Evolutionary conservation across 2,329 filamentous ascomycete species (phyloP).

Genomic region (Botrytis elliptica): DNA sequence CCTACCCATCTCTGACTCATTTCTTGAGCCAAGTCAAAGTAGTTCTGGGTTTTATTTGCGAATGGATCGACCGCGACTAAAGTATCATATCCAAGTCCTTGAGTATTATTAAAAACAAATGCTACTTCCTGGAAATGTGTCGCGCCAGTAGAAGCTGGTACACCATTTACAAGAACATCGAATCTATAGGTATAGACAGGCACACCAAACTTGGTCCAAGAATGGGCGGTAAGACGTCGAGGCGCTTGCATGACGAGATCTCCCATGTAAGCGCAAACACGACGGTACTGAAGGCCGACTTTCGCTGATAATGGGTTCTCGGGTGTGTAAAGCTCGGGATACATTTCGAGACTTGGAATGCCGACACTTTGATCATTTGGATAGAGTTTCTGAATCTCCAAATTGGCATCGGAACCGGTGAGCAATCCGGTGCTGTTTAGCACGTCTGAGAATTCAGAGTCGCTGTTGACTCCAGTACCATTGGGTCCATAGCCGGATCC

Average conservation of each 20-base stretch:
- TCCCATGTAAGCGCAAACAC: constrained; percentile 25
- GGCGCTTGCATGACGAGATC: constrained; percentile 25
- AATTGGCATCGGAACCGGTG: not conserved
- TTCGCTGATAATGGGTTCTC: constrained; percentile 26
- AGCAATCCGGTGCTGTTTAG: constrained; percentile 11
- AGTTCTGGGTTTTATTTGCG: not conserved
- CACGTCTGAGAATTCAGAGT: constrained; percentile 28
- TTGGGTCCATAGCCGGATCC: constrained; percentile 35
- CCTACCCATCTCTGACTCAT: constrained; percentile 27
- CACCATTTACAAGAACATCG: constrained; percentile 42
- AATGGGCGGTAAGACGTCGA: constrained; percentile 20
- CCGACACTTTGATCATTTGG: constrained; percentile 50
- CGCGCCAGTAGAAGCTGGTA: constrained; percentile 32
- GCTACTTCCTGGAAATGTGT: constrained; percentile 50
- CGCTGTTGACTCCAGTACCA: constrained; percentile 31
- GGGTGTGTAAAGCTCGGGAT: constrained; percentile 30
- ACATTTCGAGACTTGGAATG: constrained; percentile 43
- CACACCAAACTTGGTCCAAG: constrained; percentile 25
- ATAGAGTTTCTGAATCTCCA: constrained; percentile 47
- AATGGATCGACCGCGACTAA: constrained; percentile 31
- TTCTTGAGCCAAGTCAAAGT: constrained; percentile 17
- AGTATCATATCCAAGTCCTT: constrained; percentile 48
- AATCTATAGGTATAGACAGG: constrained; percentile 45
- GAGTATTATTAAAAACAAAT: constrained; percentile 54
- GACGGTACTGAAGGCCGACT: constrained; percentile 39